These are phyloP conservation scores for Bruguiera sexangula DNA, from an alignment of 345 rosid genomes.

Conservation along the genomic window DNA sequence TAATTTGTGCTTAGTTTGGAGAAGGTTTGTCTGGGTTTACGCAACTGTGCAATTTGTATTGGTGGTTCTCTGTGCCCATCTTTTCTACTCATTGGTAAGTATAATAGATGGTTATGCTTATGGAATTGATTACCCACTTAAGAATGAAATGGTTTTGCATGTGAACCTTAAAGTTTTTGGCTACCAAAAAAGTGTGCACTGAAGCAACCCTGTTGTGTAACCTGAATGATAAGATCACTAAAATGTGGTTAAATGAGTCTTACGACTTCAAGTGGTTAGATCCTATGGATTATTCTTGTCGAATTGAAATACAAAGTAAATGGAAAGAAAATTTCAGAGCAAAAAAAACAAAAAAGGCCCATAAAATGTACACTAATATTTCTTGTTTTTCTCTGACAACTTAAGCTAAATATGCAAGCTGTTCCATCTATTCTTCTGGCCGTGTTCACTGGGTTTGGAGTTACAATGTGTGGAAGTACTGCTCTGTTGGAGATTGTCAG, in stretches of 20 bases:
- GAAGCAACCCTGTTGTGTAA: too few species aligned
- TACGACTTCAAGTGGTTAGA: background rate
- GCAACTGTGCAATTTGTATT: conserved; percentile 63
- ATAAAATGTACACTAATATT: background rate
- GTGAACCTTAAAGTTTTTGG: too few species aligned
- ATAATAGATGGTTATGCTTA: background rate
- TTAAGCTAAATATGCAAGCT: conserved; percentile 68
- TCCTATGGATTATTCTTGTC: background rate
- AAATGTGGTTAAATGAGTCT: background rate
- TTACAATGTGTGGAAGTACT: conserved; percentile 58
- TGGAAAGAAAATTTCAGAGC: too few species aligned
- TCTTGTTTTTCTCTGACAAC: conserved; percentile 6
- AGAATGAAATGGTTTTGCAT: background rate
- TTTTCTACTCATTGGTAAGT: conserved; percentile 73
- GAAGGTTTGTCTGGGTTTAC: conserved; percentile 62
- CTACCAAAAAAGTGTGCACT: too few species aligned
- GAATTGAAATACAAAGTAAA: too few species aligned
- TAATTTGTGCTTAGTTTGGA: conserved; percentile 46
- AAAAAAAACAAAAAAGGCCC: background rate
- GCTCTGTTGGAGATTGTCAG: conserved; percentile 39
- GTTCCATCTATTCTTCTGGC: conserved; percentile 68
- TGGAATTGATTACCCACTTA: background rate
- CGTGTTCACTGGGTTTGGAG: conserved; percentile 70
- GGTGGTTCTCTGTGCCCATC: conserved; percentile 70
- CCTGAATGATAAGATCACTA: background rate